These are phyloP conservation scores for Tinospora cordifolia DNA, from an alignment of 164 flowering plant genomes.

Conservation along the genomic window DNA sequence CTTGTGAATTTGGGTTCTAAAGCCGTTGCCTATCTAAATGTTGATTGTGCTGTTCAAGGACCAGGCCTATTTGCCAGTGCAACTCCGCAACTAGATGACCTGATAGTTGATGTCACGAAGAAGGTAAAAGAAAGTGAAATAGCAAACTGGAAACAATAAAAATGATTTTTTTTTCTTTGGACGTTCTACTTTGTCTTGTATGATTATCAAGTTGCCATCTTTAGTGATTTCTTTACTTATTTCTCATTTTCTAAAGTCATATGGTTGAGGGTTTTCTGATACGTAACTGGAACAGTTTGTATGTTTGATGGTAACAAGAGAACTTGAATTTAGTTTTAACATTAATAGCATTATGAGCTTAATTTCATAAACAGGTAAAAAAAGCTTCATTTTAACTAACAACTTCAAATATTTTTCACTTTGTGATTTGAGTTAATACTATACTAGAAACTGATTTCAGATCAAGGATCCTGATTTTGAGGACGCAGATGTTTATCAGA, in stretches of 20 bases:
- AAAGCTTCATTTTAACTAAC: background rate
- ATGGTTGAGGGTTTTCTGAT: too few species aligned
- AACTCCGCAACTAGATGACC: conserved; percentile 87
- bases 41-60: conserved; percentile 99
- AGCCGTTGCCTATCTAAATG: conserved; percentile 87
- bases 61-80: conserved; percentile 80
- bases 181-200: too few species aligned
- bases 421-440: background rate
- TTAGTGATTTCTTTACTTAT: background rate
- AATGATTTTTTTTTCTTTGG: background rate
- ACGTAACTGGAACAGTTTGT: too few species aligned
- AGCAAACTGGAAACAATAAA: background rate
- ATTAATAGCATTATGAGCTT: background rate
- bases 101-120: conserved; percentile 66
- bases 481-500: conserved; percentile 37
- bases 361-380: background rate
- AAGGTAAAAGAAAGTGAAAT: conserved; percentile 35
- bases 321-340: too few species aligned
- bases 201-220: background rate
- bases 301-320: too few species aligned
- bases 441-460: conserved; percentile 30
- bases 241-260: too few species aligned
- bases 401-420: background rate
- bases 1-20: conserved; percentile 57
- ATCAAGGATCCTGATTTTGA: conserved; percentile 73